A percentile compares a stretch with the other conserved stretches of the same genome.
Evolutionary conservation across 345 rosid genomes (phyloP).

Genomic region (Physaria fendleri): DNA sequence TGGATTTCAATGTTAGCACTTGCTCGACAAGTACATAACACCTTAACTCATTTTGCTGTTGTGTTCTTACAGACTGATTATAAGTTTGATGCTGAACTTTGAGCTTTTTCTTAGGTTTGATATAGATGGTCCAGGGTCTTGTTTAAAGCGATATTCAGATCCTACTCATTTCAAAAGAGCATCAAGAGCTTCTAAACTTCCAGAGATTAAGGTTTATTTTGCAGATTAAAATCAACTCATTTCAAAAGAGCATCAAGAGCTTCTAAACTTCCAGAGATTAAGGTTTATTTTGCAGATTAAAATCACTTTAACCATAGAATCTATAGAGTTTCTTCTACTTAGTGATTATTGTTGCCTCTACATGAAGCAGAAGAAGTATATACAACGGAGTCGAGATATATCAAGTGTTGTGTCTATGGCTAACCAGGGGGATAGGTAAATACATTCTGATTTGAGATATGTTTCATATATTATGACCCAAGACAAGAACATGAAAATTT

Average conservation of each 20-base stretch:
- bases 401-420: slow-evolving; percentile 12
- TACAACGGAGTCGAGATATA: slow-evolving; percentile 8
- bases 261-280: slow-evolving; percentile 44
- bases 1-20: slow-evolving; percentile 8
- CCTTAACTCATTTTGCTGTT: neutral
- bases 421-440: slow-evolving; percentile 21
- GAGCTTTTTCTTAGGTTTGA: slow-evolving; percentile 56
- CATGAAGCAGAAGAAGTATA: slow-evolving; percentile 18
- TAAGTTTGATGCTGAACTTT: neutral
- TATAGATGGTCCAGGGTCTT: slow-evolving; percentile 82
- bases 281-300: slow-evolving; percentile 39
- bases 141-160: slow-evolving; percentile 83
- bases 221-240: too few relatives aligned
- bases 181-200: slow-evolving; percentile 46
- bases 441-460: neutral
- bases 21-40: slow-evolving; percentile 71
- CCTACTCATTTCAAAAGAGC: slow-evolving; percentile 73
- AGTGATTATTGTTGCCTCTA: neutral
- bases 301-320: neutral
- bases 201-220: slow-evolving; percentile 57
- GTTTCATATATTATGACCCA: slow-evolving; percentile 2
- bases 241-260: slow-evolving; percentile 58
- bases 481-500: neutral
- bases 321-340: neutral
- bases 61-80: neutral